These are phyloP conservation scores for Trametes sanguinea DNA, from an alignment of 768 basidiomycete species.

Conservation along the genomic window DNA sequence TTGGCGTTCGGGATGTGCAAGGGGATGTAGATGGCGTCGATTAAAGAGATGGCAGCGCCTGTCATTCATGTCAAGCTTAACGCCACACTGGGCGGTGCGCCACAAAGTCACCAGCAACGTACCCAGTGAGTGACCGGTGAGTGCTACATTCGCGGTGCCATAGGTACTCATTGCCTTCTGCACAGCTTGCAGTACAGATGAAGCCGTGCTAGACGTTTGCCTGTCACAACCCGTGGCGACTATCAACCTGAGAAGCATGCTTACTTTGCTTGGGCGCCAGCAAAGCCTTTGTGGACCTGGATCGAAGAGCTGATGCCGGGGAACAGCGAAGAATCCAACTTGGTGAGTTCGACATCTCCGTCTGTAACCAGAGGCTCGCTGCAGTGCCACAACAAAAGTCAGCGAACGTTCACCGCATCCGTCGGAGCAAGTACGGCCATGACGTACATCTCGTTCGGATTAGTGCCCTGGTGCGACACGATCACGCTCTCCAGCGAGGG, in stretches of 20 bases:
- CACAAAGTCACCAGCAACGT: background rate
- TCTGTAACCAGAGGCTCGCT: slow-evolving; percentile 47
- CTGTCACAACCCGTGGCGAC: background rate
- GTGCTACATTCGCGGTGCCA: slow-evolving; percentile 40
- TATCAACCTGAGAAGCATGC: slow-evolving; percentile 7
- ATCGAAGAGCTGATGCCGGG: slow-evolving; percentile 48
- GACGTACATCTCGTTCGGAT: slow-evolving; percentile 35
- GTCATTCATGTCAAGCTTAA: background rate
- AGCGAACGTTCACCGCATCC: background rate
- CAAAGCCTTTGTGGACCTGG: slow-evolving; percentile 51
- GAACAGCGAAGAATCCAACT: slow-evolving; percentile 46
- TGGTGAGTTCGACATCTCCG: slow-evolving; percentile 37
- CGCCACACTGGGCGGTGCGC: background rate
- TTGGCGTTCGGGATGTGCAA: slow-evolving; percentile 44
- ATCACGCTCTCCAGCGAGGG: slow-evolving; percentile 38
- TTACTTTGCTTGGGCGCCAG: slow-evolving; percentile 45
- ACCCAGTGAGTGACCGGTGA: slow-evolving; percentile 49
- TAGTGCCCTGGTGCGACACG: slow-evolving; percentile 43
- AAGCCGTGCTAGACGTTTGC: slow-evolving; percentile 37
- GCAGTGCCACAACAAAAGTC: background rate
- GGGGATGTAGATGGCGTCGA: slow-evolving; percentile 56
- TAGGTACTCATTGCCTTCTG: slow-evolving; percentile 40
- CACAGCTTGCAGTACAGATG: slow-evolving; percentile 47
- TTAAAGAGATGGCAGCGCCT: slow-evolving; percentile 55
- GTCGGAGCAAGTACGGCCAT: background rate